A percentile compares a stretch with the other conserved stretches of the same genome.
Conservation (phyloP, 371 early-diverging fungal species). For the Umbelopsis sp. region DNA sequence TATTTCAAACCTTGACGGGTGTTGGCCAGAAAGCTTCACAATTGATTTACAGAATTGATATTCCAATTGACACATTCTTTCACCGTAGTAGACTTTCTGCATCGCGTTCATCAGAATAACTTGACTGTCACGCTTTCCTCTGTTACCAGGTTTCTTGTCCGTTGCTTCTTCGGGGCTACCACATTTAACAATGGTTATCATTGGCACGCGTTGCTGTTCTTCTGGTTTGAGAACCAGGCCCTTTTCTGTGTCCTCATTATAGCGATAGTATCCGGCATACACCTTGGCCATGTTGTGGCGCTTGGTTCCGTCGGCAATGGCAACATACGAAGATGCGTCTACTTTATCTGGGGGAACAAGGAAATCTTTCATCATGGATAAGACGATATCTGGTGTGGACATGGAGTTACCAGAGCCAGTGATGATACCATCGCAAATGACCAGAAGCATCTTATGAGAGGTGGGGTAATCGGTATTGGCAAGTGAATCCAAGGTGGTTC, state of each 20-base stretch:
- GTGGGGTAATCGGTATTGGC: constrained; percentile 82
- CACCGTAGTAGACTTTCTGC: constrained; percentile 87
- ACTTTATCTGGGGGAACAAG: constrained; percentile 59
- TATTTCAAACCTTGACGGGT: constrained; percentile 86
- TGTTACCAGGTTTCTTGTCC: constrained; percentile 53
- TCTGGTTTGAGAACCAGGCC: constrained; percentile 41
- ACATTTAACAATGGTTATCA: constrained; percentile 85
- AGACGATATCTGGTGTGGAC: constrained; percentile 73
- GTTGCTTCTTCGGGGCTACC: constrained; percentile 73
- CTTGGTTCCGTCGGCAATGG: constrained; percentile 85
- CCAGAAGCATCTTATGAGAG: constrained; percentile 81
- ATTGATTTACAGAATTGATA: constrained; percentile 94
- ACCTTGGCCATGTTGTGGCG: constrained; percentile 91
- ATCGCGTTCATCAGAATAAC: constrained; percentile 91
- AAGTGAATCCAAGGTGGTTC: constrained; percentile 88
- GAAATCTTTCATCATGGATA: constrained; percentile 77
- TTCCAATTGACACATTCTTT: constrained; percentile 95
- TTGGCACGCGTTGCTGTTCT: constrained; percentile 50
- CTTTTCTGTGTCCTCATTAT: constrained; percentile 45
- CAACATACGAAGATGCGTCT: constrained; percentile 75
- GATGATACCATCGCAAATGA: constrained; percentile 83
- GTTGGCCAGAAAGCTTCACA: constrained; percentile 77
- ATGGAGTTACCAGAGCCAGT: constrained; percentile 71
- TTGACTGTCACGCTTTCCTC: constrained; percentile 66
- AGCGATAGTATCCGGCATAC: constrained; percentile 78